phyloP scores from a whole-genome alignment of 176 grass and related monocot genomes.

The Pontederia paniculata region DNA sequence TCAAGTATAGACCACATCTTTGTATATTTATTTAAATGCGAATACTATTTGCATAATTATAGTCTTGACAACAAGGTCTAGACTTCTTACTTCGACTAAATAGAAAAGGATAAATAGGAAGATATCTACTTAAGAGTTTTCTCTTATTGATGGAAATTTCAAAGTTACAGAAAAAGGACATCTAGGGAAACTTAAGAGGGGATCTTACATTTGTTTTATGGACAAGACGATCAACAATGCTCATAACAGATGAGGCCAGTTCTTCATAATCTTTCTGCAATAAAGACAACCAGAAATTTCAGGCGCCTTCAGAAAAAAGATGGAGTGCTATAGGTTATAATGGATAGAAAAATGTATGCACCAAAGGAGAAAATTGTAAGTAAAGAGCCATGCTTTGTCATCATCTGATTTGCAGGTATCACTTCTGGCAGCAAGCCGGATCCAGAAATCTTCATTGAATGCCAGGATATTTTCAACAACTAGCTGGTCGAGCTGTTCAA shows the following conservation, averaged over 20 bases:
- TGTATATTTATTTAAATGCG: no score
- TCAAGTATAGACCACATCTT: no score
- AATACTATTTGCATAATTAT: no score
- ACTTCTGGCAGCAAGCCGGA: constrained; percentile 65
- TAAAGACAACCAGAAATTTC: not conserved
- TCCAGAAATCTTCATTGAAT: constrained; percentile 70
- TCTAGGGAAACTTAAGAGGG: constrained; percentile 1
- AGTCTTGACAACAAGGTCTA: no score
- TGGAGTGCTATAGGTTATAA: no score
- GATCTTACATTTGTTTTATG: constrained; percentile 85
- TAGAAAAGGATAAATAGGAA: no score
- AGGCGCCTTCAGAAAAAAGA: not conserved
- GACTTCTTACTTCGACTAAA: no score
- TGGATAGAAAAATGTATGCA: no score
- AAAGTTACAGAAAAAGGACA: not conserved
- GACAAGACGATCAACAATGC: constrained; percentile 79
- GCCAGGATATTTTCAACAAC: constrained; percentile 94
- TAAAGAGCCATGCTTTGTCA: constrained; percentile 76
- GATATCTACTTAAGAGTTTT: no score
- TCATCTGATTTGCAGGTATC: constrained; percentile 90
- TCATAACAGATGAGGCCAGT: constrained; percentile 63
- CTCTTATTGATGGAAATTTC: not conserved
- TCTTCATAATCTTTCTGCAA: constrained; percentile 90
- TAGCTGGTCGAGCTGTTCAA: constrained; percentile 70
- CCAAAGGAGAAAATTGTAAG: constrained; percentile 2